phyloP scores from a whole-genome alignment of 1,284 basidiomycete species.

The Rhizoctonia solani region DNA sequence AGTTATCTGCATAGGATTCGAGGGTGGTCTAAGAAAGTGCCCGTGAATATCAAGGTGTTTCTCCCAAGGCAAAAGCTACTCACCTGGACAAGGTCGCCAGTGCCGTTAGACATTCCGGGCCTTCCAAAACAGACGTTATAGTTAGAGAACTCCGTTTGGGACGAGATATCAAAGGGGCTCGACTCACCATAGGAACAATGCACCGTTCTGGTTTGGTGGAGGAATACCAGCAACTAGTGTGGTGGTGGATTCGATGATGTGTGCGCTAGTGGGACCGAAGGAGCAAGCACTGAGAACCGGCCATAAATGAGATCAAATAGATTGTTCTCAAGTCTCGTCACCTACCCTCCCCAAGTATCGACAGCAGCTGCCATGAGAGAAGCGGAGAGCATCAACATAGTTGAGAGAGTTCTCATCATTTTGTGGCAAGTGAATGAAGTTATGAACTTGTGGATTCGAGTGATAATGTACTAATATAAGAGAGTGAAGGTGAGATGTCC shows the following conservation, averaged over 20 bases:
- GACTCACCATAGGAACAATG: conserved; percentile 22
- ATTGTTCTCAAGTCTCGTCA: neutral
- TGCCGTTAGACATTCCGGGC: conserved; percentile 31
- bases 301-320: neutral
- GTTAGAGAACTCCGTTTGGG: neutral
- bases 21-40: too few relatives aligned
- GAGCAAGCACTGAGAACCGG: conserved; percentile 14
- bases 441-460: too few relatives aligned
- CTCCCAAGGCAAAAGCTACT: neutral
- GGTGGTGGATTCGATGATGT: conserved; percentile 28
- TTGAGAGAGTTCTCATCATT: conserved; percentile 2
- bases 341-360: too few relatives aligned
- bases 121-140: too few relatives aligned
- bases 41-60: too few relatives aligned
- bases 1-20: neutral
- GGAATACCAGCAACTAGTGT: conserved; percentile 13
- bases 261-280: conserved; percentile 10
- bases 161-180: neutral
- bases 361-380: conserved; percentile 15
- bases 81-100: conserved; percentile 28
- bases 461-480: too few relatives aligned
- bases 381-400: neutral
- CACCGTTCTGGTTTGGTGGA: conserved; percentile 12
- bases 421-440: neutral
- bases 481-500: too few relatives aligned